These are phyloP conservation scores for Epichloe bromicola DNA, from an alignment of 2,329 filamentous ascomycete species.

Conservation along the genomic window DNA sequence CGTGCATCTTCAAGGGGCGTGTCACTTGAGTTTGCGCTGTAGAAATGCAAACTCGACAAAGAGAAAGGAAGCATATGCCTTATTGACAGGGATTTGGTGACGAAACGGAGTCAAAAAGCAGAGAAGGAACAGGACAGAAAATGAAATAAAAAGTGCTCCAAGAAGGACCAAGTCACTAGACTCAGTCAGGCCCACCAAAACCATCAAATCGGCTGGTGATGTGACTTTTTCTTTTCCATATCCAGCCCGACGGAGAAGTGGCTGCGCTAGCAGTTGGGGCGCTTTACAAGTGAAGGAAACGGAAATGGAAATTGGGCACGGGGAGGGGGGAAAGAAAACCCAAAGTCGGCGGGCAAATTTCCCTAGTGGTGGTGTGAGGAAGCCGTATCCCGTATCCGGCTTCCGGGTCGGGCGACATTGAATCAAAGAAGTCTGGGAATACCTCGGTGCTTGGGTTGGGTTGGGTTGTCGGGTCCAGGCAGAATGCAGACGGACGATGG, in stretches of 20 bases:
- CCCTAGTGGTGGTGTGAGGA: too few relatives aligned
- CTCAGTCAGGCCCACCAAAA: conserved; percentile 6
- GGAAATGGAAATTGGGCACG: too few relatives aligned
- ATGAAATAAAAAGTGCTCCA: conserved; percentile 16
- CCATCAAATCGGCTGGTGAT: conserved; percentile 12
- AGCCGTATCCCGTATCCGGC: too few relatives aligned
- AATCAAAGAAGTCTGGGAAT: too few relatives aligned
- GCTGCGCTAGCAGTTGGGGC: conserved; percentile 18
- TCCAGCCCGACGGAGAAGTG: conserved; percentile 8
- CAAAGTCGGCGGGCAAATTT: too few relatives aligned
- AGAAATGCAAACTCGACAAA: conserved; percentile 1
- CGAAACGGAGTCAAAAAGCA: neutral
- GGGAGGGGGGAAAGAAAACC: too few relatives aligned
- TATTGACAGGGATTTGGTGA: neutral
- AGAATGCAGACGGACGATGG: neutral
- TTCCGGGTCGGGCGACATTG: too few relatives aligned
- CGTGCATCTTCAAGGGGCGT: conserved; percentile 1
- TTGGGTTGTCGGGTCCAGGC: too few relatives aligned
- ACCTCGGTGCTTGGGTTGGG: too few relatives aligned
- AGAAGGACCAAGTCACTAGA: conserved; percentile 7
- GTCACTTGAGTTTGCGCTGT: neutral
- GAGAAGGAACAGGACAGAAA: neutral
- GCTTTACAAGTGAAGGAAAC: neutral
- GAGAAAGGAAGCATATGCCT: conserved; percentile 24
- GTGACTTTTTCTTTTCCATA: conserved; percentile 6